Conservation (phyloP, 345 rosid genomes). For the Populus nigra region DNA sequence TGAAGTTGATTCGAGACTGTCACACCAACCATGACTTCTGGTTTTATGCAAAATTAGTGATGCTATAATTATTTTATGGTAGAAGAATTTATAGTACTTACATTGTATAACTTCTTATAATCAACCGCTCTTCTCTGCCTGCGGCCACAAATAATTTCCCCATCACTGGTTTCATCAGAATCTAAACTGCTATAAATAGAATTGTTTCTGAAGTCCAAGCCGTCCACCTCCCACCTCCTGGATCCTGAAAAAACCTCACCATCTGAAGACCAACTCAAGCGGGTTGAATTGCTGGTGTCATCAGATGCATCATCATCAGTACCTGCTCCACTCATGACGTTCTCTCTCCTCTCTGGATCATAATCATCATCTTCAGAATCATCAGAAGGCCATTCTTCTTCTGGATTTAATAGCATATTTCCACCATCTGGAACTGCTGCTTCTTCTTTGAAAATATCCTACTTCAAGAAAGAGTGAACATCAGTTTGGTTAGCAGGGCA, state of each 20-base stretch:
- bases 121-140: slow-evolving; percentile 81
- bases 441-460: slow-evolving; percentile 91
- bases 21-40: background rate
- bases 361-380: slow-evolving; percentile 92
- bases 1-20: background rate
- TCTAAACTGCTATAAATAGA: slow-evolving; percentile 42
- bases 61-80: background rate
- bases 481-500: slow-evolving; percentile 19
- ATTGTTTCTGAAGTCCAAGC: slow-evolving; percentile 24
- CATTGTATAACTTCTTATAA: slow-evolving; percentile 79
- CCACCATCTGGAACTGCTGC: slow-evolving; percentile 62
- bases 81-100: slow-evolving; percentile 36
- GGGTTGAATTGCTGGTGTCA: slow-evolving; percentile 50
- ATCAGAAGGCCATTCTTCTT: slow-evolving; percentile 94
- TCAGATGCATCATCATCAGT: slow-evolving; percentile 47
- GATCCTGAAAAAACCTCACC: slow-evolving; percentile 53
- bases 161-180: slow-evolving; percentile 58
- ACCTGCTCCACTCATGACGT: slow-evolving; percentile 44
- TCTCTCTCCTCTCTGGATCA: slow-evolving; percentile 69
- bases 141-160: slow-evolving; percentile 60
- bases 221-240: slow-evolving; percentile 34
- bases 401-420: slow-evolving; percentile 49
- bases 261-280: slow-evolving; percentile 81
- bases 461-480: slow-evolving; percentile 10
- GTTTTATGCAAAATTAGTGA: background rate